phyloP scores from a whole-genome alignment of 2,329 filamentous ascomycete species.

The Aspergillus sp. region DNA sequence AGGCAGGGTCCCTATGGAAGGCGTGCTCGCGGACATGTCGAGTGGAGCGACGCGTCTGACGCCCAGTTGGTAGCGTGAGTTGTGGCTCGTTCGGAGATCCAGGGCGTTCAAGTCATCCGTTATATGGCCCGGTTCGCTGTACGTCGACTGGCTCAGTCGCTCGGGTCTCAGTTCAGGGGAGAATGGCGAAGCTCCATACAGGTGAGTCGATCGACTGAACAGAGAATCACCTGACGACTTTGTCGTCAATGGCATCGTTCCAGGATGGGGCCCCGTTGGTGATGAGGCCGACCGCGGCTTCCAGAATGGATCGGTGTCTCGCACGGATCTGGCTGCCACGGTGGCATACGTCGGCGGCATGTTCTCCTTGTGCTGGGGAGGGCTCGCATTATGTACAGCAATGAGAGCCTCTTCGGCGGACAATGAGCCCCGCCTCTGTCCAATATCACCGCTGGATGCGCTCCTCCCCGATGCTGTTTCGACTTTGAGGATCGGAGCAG shows the following conservation, averaged over 20 bases:
- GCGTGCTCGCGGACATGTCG: slow-evolving; percentile 28
- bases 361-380: slow-evolving; percentile 32
- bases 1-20: slow-evolving; percentile 22
- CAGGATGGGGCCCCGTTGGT: slow-evolving; percentile 13
- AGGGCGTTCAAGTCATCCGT: slow-evolving; percentile 16
- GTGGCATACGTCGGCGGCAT: slow-evolving; percentile 34
- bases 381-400: slow-evolving; percentile 38
- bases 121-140: slow-evolving; percentile 30
- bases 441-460: slow-evolving; percentile 24
- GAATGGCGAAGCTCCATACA: slow-evolving; percentile 26
- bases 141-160: slow-evolving; percentile 28
- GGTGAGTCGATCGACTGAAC: slow-evolving; percentile 22
- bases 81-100: slow-evolving; percentile 26
- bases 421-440: slow-evolving; percentile 19
- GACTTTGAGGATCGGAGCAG: slow-evolving; percentile 24
- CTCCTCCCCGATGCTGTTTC: slow-evolving; percentile 30
- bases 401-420: slow-evolving; percentile 41
- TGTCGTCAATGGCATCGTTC: slow-evolving; percentile 20
- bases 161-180: slow-evolving; percentile 26
- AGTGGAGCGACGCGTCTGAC: slow-evolving; percentile 11
- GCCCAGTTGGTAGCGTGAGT: slow-evolving; percentile 19
- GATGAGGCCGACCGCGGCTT: slow-evolving; percentile 24
- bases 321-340: slow-evolving; percentile 27
- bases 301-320: slow-evolving; percentile 11
- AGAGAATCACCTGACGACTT: slow-evolving; percentile 33